Percentiles rank a stretch among this genome's conserved stretches.
phyloP scores from a whole-genome alignment of 2,329 filamentous ascomycete genomes.

The Pseudogymnoascus sp. region DNA sequence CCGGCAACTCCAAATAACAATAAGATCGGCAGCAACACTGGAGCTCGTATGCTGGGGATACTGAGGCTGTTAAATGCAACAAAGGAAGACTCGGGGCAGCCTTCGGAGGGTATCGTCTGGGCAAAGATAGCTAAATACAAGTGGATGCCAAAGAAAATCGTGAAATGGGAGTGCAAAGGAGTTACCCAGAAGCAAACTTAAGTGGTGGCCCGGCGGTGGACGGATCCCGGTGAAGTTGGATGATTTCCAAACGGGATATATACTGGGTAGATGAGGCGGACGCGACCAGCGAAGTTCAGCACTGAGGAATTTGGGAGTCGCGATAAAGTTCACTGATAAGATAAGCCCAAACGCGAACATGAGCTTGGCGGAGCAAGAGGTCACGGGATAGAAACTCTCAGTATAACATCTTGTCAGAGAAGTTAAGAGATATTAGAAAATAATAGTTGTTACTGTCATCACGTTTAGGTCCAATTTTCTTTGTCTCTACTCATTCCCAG shows the following conservation, averaged over 20 bases:
- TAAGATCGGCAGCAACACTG: not conserved
- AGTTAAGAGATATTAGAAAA: not conserved
- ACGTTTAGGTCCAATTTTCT: no score
- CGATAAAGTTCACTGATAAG: constrained; percentile 6
- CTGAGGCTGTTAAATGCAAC: not conserved
- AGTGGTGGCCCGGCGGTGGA: not conserved
- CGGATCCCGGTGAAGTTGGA: not conserved
- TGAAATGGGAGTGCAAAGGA: not conserved
- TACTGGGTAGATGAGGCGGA: not conserved
- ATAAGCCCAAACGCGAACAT: not conserved
- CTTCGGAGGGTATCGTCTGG: not conserved
- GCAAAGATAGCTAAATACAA: not conserved
- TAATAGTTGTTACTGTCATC: no score
- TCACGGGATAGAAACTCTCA: not conserved
- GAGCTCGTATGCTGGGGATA: not conserved
- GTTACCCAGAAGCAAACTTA: not conserved
- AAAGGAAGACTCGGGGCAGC: not conserved
- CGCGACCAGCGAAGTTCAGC: constrained; percentile 1
- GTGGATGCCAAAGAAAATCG: not conserved
- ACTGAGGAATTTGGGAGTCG: not conserved
- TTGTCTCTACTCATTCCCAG: no score
- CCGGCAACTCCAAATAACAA: not conserved
- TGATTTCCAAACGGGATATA: not conserved
- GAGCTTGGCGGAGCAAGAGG: not conserved
- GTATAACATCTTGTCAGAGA: not conserved